These are phyloP conservation scores for Aspergillus spinulosporus DNA, from an alignment of 2,329 filamentous ascomycete species.

Conservation along the genomic window DNA sequence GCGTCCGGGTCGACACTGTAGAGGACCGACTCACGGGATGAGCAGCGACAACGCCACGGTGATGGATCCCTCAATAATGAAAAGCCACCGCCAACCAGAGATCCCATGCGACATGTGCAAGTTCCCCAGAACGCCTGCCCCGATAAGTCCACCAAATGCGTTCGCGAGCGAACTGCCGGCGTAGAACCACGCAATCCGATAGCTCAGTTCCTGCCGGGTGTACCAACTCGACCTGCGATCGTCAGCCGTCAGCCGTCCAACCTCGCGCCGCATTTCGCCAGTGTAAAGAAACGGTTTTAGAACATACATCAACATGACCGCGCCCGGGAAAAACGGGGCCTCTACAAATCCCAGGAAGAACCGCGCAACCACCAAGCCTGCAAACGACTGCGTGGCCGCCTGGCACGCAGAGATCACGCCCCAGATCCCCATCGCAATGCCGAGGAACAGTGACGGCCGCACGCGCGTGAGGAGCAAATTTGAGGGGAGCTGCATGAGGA, in stretches of 20 bases:
- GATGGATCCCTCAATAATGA: constrained; percentile 42
- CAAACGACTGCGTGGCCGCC: constrained; percentile 42
- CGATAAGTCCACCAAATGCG: constrained; percentile 54
- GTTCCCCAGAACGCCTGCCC: constrained; percentile 51
- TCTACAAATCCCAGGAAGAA: constrained; percentile 45
- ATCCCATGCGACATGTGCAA: constrained; percentile 30
- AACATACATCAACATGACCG: constrained; percentile 56
- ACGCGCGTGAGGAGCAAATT: constrained; percentile 59
- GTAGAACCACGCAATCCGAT: constrained; percentile 52
- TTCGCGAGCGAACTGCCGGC: constrained; percentile 52
- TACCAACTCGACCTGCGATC: constrained; percentile 62
- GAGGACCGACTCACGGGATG: constrained; percentile 32
- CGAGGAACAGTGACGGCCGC: constrained; percentile 56
- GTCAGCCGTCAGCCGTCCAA: neutral
- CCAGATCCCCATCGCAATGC: constrained; percentile 41
- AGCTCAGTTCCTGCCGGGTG: constrained; percentile 57
- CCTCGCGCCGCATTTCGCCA: too few species aligned
- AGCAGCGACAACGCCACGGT: constrained; percentile 40
- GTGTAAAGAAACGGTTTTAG: too few species aligned
- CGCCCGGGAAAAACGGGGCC: constrained; percentile 60
- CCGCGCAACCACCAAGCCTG: constrained; percentile 42
- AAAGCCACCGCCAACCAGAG: constrained; percentile 40
- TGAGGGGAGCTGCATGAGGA: constrained; percentile 63
- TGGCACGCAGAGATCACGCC: constrained; percentile 37
- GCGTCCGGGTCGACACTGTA: neutral